phyloP scores from a whole-genome alignment of 257 asterid genomes.

The Ligustrum vulgare region DNA sequence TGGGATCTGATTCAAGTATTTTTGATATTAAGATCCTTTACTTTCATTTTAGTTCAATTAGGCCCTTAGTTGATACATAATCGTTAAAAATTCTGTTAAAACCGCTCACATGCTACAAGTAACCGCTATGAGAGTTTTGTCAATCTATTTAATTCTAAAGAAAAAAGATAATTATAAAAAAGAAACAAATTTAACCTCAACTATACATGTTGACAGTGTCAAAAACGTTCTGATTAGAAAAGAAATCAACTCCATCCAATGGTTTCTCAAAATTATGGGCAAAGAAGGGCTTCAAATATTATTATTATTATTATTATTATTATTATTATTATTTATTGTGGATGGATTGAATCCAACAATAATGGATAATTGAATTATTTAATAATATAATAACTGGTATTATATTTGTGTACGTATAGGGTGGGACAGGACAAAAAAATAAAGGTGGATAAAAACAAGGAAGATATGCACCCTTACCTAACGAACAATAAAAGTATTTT shows the following conservation, averaged over 20 bases:
- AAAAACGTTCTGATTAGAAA: too few species aligned
- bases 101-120: too few species aligned
- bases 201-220: not conserved
- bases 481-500: constrained; percentile 2
- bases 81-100: not conserved
- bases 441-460: constrained; percentile 14
- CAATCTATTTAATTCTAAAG: too few species aligned
- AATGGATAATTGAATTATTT: not conserved
- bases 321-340: not conserved
- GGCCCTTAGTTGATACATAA: not conserved
- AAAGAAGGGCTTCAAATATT: not conserved
- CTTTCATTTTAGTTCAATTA: not conserved
- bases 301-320: too few species aligned
- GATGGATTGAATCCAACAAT: not conserved
- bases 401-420: not conserved
- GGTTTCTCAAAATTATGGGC: not conserved
- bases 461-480: constrained; percentile 26
- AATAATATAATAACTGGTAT: not conserved
- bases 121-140: too few species aligned
- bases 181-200: too few species aligned
- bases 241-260: not conserved
- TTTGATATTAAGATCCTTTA: not conserved
- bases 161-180: too few species aligned
- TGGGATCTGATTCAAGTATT: not conserved
- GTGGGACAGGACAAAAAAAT: not conserved